phyloP scores from a whole-genome alignment of 2,329 filamentous ascomycete species.

The Phyllosticta paracitricarpa region DNA sequence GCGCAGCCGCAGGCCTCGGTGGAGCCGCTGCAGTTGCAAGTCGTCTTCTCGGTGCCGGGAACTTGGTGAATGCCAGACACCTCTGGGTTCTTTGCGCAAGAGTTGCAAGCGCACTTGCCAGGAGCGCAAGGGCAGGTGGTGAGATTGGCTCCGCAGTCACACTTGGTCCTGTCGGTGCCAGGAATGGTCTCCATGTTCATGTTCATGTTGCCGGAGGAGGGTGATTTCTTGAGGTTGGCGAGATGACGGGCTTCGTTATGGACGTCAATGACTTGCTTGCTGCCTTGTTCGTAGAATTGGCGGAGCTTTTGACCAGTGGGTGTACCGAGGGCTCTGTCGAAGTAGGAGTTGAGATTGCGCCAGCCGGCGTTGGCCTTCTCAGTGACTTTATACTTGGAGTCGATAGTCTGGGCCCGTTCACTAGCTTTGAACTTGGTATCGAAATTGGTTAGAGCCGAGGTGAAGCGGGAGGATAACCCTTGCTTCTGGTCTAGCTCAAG shows the following conservation, averaged over 20 bases:
- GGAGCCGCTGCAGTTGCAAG: constrained; percentile 38
- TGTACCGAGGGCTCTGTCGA: constrained; percentile 82
- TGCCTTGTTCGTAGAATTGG: constrained; percentile 74
- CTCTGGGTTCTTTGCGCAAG: constrained; percentile 38
- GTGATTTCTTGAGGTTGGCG: constrained; percentile 67
- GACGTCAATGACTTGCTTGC: constrained; percentile 87
- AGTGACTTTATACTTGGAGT: constrained; percentile 74
- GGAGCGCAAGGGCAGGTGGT: constrained; percentile 36
- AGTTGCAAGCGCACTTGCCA: constrained; percentile 38
- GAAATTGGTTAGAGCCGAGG: constrained; percentile 62
- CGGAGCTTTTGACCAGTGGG: constrained; percentile 82
- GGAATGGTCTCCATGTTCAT: constrained; percentile 27
- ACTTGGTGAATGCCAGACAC: neutral
- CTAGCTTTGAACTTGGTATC: constrained; percentile 80
- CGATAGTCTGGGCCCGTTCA: constrained; percentile 74
- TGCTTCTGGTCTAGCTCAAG: constrained; percentile 86
- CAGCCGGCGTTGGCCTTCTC: constrained; percentile 58
- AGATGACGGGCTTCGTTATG: constrained; percentile 83
- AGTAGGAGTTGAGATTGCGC: constrained; percentile 72
- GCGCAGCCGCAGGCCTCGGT: constrained; percentile 36
- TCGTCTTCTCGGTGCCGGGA: constrained; percentile 1
- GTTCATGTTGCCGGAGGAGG: neutral
- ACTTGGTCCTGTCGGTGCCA: constrained; percentile 34
- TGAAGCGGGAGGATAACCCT: constrained; percentile 73
- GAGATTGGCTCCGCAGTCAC: constrained; percentile 37